Percentiles rank a stretch among this genome's conserved stretches.
These are phyloP conservation scores for Gymnopus androsaceus DNA, from an alignment of 1,284 basidiomycete genomes.

Conservation along the genomic window DNA sequence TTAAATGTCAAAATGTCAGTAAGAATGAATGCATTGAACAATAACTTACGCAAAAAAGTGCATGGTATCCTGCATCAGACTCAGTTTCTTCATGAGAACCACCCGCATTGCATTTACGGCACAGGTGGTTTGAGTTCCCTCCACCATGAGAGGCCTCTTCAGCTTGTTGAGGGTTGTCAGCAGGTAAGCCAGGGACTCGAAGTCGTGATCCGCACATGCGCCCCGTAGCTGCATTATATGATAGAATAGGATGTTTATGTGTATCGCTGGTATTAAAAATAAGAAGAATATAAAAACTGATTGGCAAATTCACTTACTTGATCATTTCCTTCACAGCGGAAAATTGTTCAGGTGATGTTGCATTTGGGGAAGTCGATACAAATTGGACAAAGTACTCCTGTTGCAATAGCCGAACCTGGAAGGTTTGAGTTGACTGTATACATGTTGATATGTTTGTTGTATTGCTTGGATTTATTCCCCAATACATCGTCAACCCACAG, in stretches of 20 bases:
- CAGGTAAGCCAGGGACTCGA: constrained; percentile 29
- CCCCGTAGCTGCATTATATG: constrained; percentile 19
- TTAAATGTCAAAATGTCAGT: not conserved
- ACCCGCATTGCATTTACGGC: constrained; percentile 26
- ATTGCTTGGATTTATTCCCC: constrained; percentile 27
- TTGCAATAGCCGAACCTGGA: constrained; percentile 15
- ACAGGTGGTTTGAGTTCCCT: constrained; percentile 24
- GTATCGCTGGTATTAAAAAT: constrained; percentile 8
- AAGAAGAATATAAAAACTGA: no score
- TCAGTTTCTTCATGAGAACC: constrained; percentile 27
- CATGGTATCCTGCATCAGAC: constrained; percentile 29
- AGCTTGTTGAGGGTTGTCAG: constrained; percentile 39
- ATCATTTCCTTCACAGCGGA: constrained; percentile 26
- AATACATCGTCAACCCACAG: constrained; percentile 25
- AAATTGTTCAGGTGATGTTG: constrained; percentile 33
- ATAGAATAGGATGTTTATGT: not conserved
- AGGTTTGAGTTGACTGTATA: constrained; percentile 19
- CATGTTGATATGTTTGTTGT: constrained; percentile 28
- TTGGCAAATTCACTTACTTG: constrained; percentile 17
- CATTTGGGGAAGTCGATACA: constrained; percentile 29
- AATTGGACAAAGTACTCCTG: constrained; percentile 27
- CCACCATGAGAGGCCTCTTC: constrained; percentile 31
- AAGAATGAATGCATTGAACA: not conserved
- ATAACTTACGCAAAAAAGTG: constrained; percentile 26
- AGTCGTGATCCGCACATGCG: constrained; percentile 28